Conservation (phyloP, 2,329 filamentous ascomycete genomes). For the Blastomyces gilchristii region DNA sequence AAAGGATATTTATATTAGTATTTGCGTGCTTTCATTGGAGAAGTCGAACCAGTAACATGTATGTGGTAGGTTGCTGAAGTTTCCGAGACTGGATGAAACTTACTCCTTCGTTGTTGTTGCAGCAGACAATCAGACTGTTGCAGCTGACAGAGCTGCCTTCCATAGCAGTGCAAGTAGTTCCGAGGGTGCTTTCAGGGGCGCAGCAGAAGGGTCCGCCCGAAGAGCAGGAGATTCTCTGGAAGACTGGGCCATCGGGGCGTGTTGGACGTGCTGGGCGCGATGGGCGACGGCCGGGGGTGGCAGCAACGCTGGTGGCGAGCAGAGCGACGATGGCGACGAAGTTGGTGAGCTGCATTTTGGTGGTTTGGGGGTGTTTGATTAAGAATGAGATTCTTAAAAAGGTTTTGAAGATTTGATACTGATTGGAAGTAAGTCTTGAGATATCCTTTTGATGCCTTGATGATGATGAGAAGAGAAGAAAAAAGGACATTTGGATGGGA, state of each 20-base stretch:
- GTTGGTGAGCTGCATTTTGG: conserved; percentile 15
- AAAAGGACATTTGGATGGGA: conserved; percentile 6
- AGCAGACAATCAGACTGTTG: conserved; percentile 15
- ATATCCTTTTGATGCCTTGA: conserved; percentile 8
- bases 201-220: conserved; percentile 13
- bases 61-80: background rate
- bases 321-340: conserved; percentile 11
- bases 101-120: conserved; percentile 14
- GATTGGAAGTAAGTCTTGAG: conserved; percentile 2
- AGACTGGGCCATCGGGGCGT: conserved; percentile 5
- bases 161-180: conserved; percentile 13
- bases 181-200: conserved; percentile 6
- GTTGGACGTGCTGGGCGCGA: conserved; percentile 5
- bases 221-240: conserved; percentile 10
- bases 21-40: background rate
- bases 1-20: background rate
- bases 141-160: conserved; percentile 13
- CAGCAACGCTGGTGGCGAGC: conserved; percentile 6
- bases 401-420: background rate
- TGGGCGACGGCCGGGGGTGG: conserved; percentile 3
- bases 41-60: background rate
- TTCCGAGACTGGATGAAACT: background rate
- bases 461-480: conserved; percentile 4
- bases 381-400: conserved; percentile 7
- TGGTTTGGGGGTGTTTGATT: conserved; percentile 8